Evolutionary conservation across 1,139 yeast species (phyloP).

Genomic region (Geotrichum candidum): DNA sequence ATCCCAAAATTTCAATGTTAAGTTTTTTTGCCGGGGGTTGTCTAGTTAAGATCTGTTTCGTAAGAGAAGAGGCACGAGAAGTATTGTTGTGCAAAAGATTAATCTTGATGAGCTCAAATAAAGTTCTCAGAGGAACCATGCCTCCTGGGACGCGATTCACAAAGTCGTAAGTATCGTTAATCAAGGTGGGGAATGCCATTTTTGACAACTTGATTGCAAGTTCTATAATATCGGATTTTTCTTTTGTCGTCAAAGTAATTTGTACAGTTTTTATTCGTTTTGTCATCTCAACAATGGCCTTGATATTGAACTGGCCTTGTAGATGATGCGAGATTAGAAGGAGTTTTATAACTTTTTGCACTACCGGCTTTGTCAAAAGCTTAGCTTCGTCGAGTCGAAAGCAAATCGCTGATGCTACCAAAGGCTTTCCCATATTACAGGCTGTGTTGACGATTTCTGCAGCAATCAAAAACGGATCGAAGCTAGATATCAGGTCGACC

Average conservation of each 20-base stretch:
- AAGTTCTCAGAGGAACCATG: constrained; percentile 19
- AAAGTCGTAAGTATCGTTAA: constrained; percentile 24
- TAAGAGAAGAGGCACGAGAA: constrained; percentile 19
- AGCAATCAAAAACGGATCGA: constrained; percentile 1
- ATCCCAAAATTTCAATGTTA: constrained; percentile 19
- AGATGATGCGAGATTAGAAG: constrained; percentile 21
- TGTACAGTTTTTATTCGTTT: not conserved
- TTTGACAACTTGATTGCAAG: constrained; percentile 18
- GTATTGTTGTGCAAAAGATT: constrained; percentile 19
- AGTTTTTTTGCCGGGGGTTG: constrained; percentile 13
- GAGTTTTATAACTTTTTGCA: constrained; percentile 15
- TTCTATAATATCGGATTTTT: constrained; percentile 19
- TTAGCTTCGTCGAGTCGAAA: constrained; percentile 16
- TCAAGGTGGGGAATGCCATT: constrained; percentile 21
- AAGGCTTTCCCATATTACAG: constrained; percentile 17
- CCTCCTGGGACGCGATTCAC: constrained; percentile 19
- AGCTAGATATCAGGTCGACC: too few relatives aligned
- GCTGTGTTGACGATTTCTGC: not conserved
- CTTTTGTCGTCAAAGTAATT: constrained; percentile 2
- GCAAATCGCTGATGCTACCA: constrained; percentile 22
- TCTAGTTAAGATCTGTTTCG: constrained; percentile 18
- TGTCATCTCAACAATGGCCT: constrained; percentile 19
- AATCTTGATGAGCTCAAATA: constrained; percentile 19
- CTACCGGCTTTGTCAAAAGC: constrained; percentile 10
- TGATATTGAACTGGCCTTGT: constrained; percentile 17